Percentiles rank a stretch among this genome's conserved stretches.
These are phyloP conservation scores for Gastrolobium villosum DNA, from an alignment of 306 rosid species.

Conservation along the genomic window DNA sequence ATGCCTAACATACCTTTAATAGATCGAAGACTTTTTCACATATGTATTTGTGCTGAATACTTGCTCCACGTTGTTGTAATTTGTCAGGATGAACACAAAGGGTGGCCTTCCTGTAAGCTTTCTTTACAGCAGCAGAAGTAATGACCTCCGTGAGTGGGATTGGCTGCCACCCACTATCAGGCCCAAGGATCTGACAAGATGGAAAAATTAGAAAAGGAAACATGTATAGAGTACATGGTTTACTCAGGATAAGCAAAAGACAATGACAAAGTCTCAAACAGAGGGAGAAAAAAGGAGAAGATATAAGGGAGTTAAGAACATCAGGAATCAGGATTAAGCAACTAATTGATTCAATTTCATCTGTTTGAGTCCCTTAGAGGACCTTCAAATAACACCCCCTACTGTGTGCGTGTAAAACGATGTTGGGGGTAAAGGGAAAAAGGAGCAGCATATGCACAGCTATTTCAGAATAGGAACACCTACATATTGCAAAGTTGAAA, in stretches of 20 bases:
- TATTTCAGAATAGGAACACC: slow-evolving; percentile 54
- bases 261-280: slow-evolving; percentile 28
- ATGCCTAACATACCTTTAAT: slow-evolving; percentile 72
- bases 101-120: slow-evolving; percentile 97
- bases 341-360: slow-evolving; percentile 33
- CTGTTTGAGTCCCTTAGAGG: slow-evolving; percentile 3
- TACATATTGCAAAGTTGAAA: slow-evolving; percentile 98
- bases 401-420: slow-evolving; percentile 28
- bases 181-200: slow-evolving; percentile 84
- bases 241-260: slow-evolving; percentile 2
- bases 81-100: slow-evolving; percentile 97
- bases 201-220: slow-evolving; percentile 30
- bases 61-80: slow-evolving; percentile 93
- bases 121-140: slow-evolving; percentile 93
- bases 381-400: slow-evolving; percentile 25
- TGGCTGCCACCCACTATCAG: slow-evolving; percentile 93
- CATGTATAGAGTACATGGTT: background rate
- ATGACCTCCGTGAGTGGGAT: slow-evolving; percentile 90
- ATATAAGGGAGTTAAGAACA: slow-evolving; percentile 17
- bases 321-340: slow-evolving; percentile 32
- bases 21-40: slow-evolving; percentile 98
- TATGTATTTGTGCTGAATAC: slow-evolving; percentile 86
- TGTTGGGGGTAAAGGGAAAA: slow-evolving; percentile 26
- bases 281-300: background rate
- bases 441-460: background rate